A percentile compares a stretch with the other conserved stretches of the same genome.
Evolutionary conservation across 75 land plant species (phyloP).

Genomic region (Picea glauca): DNA sequence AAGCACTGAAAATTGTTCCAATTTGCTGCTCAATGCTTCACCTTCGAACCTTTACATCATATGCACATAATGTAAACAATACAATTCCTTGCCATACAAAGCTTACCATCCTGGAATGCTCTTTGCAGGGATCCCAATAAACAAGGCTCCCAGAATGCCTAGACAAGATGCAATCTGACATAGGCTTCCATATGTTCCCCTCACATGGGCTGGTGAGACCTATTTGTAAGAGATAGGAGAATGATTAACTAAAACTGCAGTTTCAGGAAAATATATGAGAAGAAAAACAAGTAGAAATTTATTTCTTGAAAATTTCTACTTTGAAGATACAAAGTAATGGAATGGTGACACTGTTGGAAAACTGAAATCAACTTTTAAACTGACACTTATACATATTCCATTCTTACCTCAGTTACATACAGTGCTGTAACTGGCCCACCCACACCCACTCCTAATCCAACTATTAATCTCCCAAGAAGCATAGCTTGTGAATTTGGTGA

Average conservation of each 20-base stretch:
- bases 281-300: no score
- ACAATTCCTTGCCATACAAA: slow-evolving; percentile 1
- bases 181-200: slow-evolving; percentile 94
- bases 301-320: no score
- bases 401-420: slow-evolving; percentile 86
- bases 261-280: no score
- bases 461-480: slow-evolving; percentile 86
- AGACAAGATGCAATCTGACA: slow-evolving; percentile 88
- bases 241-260: not conserved
- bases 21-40: not conserved
- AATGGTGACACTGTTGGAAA: no score
- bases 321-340: no score
- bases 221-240: slow-evolving; percentile 13
- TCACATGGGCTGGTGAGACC: slow-evolving; percentile 86
- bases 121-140: slow-evolving; percentile 82
- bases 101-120: slow-evolving; percentile 67
- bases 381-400: not conserved
- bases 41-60: not conserved
- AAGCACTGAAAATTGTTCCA: not conserved
- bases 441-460: slow-evolving; percentile 83
- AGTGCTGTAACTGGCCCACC: slow-evolving; percentile 83
- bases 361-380: no score
- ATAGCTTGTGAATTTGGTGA: slow-evolving; percentile 50
- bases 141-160: slow-evolving; percentile 70
- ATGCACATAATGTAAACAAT: not conserved